phyloP scores from a whole-genome alignment of 371 early-diverging fungal species.

The Rhizopus delemar region DNA sequence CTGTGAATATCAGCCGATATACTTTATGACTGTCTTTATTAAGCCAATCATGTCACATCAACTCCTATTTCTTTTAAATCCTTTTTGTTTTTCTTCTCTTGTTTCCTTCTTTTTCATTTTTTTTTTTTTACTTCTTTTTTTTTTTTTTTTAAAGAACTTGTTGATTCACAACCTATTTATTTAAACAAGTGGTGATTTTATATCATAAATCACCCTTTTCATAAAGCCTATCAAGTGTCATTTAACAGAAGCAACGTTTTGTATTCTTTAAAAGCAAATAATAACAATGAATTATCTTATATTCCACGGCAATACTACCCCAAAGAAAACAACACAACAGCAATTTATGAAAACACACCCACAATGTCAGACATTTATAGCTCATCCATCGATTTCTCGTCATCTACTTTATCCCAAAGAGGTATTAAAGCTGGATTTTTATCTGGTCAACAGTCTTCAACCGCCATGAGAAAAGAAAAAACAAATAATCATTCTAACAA shows the following conservation, averaged over 20 bases:
- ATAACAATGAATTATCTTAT: constrained; percentile 13
- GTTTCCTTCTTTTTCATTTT: no score
- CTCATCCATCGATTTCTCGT: neutral
- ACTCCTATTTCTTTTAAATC: no score
- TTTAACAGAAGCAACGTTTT: constrained; percentile 13
- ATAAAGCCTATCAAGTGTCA: neutral
- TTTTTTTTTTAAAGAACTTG: constrained; percentile 1
- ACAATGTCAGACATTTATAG: neutral
- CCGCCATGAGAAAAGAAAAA: constrained; percentile 20
- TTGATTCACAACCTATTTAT: constrained; percentile 1
- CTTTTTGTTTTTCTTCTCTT: no score
- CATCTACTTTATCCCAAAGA: constrained; percentile 6
- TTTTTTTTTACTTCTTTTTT: neutral
- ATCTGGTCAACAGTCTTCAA: constrained; percentile 15
- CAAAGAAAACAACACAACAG: constrained; percentile 6
- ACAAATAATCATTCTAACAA: neutral
- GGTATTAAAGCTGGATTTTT: constrained; percentile 20
- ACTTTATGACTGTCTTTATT: no score
- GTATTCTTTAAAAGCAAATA: constrained; percentile 4
- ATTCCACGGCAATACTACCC: constrained; percentile 9
- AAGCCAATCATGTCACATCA: no score
- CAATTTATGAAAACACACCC: neutral
- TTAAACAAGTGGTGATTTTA: constrained; percentile 6
- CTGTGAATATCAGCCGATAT: no score
- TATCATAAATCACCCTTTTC: constrained; percentile 1